These are phyloP conservation scores for Cercophora sp. DNA, from an alignment of 495 filamentous ascomycete genomes.

Conservation along the genomic window DNA sequence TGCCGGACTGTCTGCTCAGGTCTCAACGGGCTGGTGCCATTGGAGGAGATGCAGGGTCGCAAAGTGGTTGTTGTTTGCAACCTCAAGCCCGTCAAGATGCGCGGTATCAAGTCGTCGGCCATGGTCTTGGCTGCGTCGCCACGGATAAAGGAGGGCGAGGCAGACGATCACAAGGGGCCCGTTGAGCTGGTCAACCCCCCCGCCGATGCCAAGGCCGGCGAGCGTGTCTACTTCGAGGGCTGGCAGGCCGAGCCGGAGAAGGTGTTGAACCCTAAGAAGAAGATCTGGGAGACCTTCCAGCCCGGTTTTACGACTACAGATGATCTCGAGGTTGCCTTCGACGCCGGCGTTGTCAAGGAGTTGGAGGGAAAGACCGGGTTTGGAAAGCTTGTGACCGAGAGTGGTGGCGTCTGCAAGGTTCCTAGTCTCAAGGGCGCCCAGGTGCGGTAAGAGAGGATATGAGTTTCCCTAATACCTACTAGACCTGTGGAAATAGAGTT, in stretches of 20 bases:
- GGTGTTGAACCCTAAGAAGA: conserved; percentile 97
- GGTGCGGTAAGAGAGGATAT: conserved; percentile 52
- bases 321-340: conserved; percentile 67
- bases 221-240: conserved; percentile 88
- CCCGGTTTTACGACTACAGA: conserved; percentile 88
- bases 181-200: conserved; percentile 92
- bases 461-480: not conserved
- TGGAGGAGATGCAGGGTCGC: conserved; percentile 93
- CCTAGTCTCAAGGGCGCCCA: conserved; percentile 66
- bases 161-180: conserved; percentile 79
- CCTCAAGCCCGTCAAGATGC: conserved; percentile 97
- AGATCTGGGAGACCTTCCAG: conserved; percentile 94
- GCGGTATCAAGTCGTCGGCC: conserved; percentile 88
- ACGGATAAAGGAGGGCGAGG: conserved; percentile 67
- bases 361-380: conserved; percentile 55
- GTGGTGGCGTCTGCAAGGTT: conserved; percentile 70
- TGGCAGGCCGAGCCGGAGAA: conserved; percentile 91
- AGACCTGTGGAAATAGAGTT: conserved; percentile 12
- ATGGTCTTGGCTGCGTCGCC: conserved; percentile 98
- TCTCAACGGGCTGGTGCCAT: conserved; percentile 83
- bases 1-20: conserved; percentile 95
- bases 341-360: conserved; percentile 44
- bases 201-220: conserved; percentile 70
- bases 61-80: conserved; percentile 96
- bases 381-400: conserved; percentile 66